phyloP scores from a whole-genome alignment of 2,329 filamentous ascomycete genomes.

The Sporothrix sp. region DNA sequence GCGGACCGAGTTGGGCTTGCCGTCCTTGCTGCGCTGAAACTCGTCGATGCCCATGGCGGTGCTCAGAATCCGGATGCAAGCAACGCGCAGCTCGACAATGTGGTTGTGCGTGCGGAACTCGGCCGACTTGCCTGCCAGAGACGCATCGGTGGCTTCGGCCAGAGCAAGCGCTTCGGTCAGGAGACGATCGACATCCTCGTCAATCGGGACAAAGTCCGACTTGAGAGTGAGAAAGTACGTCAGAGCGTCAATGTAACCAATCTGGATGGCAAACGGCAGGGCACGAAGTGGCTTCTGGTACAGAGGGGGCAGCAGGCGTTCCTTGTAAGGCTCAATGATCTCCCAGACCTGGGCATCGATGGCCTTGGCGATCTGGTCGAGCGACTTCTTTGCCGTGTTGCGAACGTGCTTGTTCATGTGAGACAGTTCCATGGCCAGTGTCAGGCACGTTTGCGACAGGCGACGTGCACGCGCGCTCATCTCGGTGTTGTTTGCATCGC shows the following conservation, averaged over 20 bases:
- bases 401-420: constrained; percentile 96
- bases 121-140: constrained; percentile 78
- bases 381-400: constrained; percentile 70
- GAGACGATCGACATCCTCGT: constrained; percentile 80
- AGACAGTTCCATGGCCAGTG: constrained; percentile 78
- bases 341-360: constrained; percentile 75
- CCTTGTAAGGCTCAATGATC: constrained; percentile 80
- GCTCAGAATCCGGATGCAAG: constrained; percentile 85
- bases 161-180: constrained; percentile 89
- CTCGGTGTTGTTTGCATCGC: not conserved
- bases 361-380: constrained; percentile 72
- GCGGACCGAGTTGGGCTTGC: constrained; percentile 40
- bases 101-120: constrained; percentile 94
- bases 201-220: constrained; percentile 80
- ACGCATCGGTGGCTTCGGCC: constrained; percentile 90
- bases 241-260: constrained; percentile 96
- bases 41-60: constrained; percentile 91
- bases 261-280: constrained; percentile 87
- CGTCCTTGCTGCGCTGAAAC: constrained; percentile 67
- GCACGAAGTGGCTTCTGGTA: constrained; percentile 92
- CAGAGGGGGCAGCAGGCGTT: constrained; percentile 79
- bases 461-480: constrained; percentile 29
- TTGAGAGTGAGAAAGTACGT: constrained; percentile 89
- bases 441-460: constrained; percentile 62
- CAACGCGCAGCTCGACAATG: constrained; percentile 83